A percentile compares a stretch with the other conserved stretches of the same genome.
These are phyloP conservation scores for Vigna radiata DNA, from an alignment of 306 rosid species.

Conservation along the genomic window DNA sequence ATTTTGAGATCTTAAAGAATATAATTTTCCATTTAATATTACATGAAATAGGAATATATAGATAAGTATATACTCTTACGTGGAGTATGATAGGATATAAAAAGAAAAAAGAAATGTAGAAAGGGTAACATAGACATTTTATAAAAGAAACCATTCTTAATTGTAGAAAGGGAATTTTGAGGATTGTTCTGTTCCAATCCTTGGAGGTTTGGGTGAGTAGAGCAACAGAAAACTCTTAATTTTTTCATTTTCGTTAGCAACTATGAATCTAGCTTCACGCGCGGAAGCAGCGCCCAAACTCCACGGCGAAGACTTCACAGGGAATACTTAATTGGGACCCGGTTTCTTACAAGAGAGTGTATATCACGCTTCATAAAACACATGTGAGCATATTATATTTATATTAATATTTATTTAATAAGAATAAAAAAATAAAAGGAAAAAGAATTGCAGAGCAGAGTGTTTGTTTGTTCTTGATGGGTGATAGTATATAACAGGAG, in stretches of 20 bases:
- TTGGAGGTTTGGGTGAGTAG: neutral
- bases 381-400: neutral
- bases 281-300: constrained; percentile 7
- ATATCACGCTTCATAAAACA: constrained; percentile 33
- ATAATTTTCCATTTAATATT: neutral
- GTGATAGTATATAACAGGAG: neutral
- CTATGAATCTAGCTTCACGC: constrained; percentile 33
- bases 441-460: constrained; percentile 31
- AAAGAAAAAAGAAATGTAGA: neutral
- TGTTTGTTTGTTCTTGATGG: constrained; percentile 7
- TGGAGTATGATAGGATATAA: neutral
- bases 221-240: constrained; percentile 26
- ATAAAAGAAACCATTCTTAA: neutral
- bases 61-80: no score
- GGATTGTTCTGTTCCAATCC: constrained; percentile 38
- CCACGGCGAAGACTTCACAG: constrained; percentile 2
- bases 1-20: no score
- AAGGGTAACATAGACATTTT: constrained; percentile 4
- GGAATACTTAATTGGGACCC: constrained; percentile 4
- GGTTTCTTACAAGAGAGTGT: constrained; percentile 20
- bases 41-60: no score
- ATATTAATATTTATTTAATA: no score
- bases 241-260: neutral
- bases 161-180: constrained; percentile 22
- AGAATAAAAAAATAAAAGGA: neutral